Evolutionary conservation across 345 rosid species (phyloP).

Genomic region (Raphanus sativus): DNA sequence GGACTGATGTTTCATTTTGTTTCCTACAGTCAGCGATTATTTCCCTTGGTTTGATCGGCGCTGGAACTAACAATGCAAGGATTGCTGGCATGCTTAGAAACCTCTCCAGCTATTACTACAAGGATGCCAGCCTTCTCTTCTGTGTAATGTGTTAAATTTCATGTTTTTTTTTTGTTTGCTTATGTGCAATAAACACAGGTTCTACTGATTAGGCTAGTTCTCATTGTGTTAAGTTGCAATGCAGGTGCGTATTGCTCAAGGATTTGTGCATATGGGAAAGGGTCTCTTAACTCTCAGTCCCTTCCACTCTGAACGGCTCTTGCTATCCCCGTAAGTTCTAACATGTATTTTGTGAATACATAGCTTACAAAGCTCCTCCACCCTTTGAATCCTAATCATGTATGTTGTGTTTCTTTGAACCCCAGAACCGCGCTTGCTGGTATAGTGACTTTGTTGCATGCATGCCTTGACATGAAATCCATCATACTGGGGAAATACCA

Average conservation of each 20-base stretch:
- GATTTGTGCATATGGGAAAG: conserved; percentile 90
- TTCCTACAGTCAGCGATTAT: conserved; percentile 77
- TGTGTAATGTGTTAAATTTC: conserved; percentile 56
- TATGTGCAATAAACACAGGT: conserved; percentile 13
- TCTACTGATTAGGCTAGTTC: conserved; percentile 17
- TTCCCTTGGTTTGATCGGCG: conserved; percentile 91
- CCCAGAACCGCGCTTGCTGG: conserved; percentile 91
- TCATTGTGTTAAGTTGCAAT: conserved; percentile 12
- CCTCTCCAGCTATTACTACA: conserved; percentile 92
- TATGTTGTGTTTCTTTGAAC: conserved; percentile 5
- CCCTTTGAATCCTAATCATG: neutral
- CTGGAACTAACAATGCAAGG: conserved; percentile 96
- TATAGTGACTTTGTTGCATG: conserved; percentile 67
- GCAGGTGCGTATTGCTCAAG: conserved; percentile 96
- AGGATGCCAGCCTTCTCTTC: conserved; percentile 83
- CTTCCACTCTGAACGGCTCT: conserved; percentile 85
- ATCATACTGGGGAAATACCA: conserved; percentile 84
- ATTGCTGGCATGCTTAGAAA: conserved; percentile 97
- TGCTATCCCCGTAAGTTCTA: conserved; percentile 81
- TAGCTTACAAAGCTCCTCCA: neutral
- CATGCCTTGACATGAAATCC: conserved; percentile 90
- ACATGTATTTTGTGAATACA: neutral
- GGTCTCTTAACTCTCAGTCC: conserved; percentile 91
- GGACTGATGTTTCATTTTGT: conserved; percentile 26
- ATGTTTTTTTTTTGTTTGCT: neutral